Evolutionary conservation across 371 early-diverging fungal genomes (phyloP), one percentile per base, ranked within the genome.

Genomic region (Batkoa obscura): DNA sequence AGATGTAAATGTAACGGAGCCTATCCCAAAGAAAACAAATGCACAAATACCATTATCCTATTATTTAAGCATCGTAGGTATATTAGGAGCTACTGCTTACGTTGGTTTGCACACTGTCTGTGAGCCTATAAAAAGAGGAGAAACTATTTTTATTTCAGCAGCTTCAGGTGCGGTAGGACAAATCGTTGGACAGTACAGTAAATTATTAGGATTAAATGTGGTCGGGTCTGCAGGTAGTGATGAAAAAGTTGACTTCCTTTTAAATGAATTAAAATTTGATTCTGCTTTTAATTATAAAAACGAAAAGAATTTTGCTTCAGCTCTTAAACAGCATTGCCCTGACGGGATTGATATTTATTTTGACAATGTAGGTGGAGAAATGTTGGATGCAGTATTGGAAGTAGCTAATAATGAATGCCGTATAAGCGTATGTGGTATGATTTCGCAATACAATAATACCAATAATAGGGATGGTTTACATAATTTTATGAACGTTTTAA

Each of bases 281-380:
- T 73, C 59, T 6, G 86, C 77, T 34, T 81, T 83, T 73, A 83
- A 83, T 69, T 82, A 83, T 74, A 82, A 81, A 68, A 79, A 67
- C 5, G 66, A 65, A 23, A 63, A 64, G 6, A 47, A 63, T 5
- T 60, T 58, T 32, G 68, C 67, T 0, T 62, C 66, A n/a, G 63
- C 76, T 41, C 47, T 45, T 2, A 62, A 76, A 55, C 37, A 59
- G 35, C 35, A 5, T 39, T 73, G 74, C 35, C 82, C 79, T n/a
- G 66, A 75, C 5, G 86, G 82, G 13, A 76, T 83, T 58, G 79
- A 83, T 58, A 74, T 76, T 52, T 78, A 78, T 67, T 83, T 71
- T 68, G 80, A 81, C 39, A 75, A 79, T 55, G 80, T 80, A 12
- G 84, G 84, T 35, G 83, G 81, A 33, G 73, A 76, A 59, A 70